Base-by-base conservation (phyloP, 2,329 filamentous ascomycete species). In the Grosmannia serpens region DNA sequence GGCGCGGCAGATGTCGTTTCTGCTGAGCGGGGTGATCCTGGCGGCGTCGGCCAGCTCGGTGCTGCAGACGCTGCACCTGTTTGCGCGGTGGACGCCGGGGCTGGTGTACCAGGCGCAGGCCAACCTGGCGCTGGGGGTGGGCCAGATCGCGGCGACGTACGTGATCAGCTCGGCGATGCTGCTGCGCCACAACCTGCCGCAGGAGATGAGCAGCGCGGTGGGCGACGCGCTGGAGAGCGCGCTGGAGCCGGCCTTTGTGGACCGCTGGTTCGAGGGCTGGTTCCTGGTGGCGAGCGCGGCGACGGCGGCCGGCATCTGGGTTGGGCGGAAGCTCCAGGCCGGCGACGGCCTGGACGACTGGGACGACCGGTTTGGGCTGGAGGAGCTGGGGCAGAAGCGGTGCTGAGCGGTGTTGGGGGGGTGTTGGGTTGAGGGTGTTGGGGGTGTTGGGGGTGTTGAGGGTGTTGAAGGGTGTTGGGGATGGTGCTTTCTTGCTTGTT, bases 241-340 rank as follows among this genome's bases (percentile, higher is more conserved):
- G 20, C 75, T 95, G 10, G 86, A 89, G 65, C 82, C 83, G 8
- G 76, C 77, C 0, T 89, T 89, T 65, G 86, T 89, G 6, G 85
- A 95, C 66, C 78, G 82, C 33, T 95, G 90, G 90, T 95, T 95
- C 65, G 90, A 95, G 70, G 85, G 83, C 9, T 92, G 89, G 85
- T 95, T 95, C 69, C 70, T 95, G 58, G 68, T 84, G 3, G 86
- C 86, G 6, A 87, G 85, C 62, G 73, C 77, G 0, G 67, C 79
- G 15, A 94, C 89, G 1, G 84, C 79, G 1, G 67, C 81, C n/a
- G 89, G 88, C 0, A 84, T 95, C 26, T 88, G 86, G 78, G 68
- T 91, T 4, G 87, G 87, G 0, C 78, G 83, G 61, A 85, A 82
- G 67, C 73, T 89, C 2, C 71, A 73, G 29, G 69, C 64, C 52